phyloP scores from a whole-genome alignment of 2,329 filamentous ascomycete species.

The Penicillium sp. region DNA sequence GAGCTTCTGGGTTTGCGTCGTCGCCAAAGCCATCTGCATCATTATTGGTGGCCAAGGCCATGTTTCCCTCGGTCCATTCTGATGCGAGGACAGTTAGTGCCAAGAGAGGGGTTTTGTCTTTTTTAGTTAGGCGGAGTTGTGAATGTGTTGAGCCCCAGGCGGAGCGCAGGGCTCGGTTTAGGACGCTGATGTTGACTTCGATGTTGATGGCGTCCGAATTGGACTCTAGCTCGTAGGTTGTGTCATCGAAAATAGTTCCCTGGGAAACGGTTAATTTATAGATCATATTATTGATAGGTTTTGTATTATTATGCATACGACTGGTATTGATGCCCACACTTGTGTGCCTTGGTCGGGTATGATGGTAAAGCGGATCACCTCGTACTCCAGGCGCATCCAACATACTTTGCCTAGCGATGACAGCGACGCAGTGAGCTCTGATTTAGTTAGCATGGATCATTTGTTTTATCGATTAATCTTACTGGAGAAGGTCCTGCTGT shows the following conservation, averaged over 20 bases:
- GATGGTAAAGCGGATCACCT: conserved; percentile 88
- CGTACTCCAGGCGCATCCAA: conserved; percentile 86
- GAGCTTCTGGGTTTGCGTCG: conserved; percentile 45
- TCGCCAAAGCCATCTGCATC: conserved; percentile 27
- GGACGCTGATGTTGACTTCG: conserved; percentile 82
- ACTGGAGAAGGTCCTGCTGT: conserved; percentile 28
- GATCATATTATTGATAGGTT: no score
- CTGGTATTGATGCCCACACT: conserved; percentile 78
- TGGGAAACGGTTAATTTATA: conserved; percentile 12
- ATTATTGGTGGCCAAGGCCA: conserved; percentile 56
- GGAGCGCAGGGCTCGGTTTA: conserved; percentile 89
- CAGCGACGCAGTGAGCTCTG: conserved; percentile 61
- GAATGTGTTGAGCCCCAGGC: conserved; percentile 78
- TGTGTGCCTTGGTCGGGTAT: conserved; percentile 93
- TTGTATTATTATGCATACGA: conserved; percentile 30
- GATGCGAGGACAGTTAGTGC: conserved; percentile 82
- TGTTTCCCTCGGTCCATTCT: conserved; percentile 45
- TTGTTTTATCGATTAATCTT: background rate
- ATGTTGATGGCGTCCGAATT: conserved; percentile 94
- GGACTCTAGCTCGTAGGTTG: conserved; percentile 78
- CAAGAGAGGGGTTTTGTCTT: conserved; percentile 80
- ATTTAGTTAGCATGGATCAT: conserved; percentile 7
- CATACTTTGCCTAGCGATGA: conserved; percentile 75
- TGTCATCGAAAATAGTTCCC: conserved; percentile 81
- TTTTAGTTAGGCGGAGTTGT: conserved; percentile 87